Conservation (phyloP, 768 basidiomycete genomes). For the Suillus bovinus region DNA sequence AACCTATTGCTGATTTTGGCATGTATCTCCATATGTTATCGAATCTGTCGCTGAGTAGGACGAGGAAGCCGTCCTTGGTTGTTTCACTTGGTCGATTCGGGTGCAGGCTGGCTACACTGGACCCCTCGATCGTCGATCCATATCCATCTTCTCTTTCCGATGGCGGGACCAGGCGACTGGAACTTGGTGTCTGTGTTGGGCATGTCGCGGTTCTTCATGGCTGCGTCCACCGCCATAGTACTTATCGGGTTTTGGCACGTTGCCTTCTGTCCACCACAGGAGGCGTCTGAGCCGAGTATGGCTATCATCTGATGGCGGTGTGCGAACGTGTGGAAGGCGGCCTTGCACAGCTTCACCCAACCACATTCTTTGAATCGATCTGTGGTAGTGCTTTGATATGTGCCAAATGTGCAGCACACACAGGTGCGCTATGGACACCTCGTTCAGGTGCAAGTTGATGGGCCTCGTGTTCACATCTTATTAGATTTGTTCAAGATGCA, state of each 20-base stretch:
- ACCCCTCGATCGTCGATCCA: slow-evolving; percentile 4
- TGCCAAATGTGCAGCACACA: slow-evolving; percentile 1
- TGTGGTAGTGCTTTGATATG: background rate
- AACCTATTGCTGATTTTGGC: background rate
- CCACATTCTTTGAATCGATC: background rate
- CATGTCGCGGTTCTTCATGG: background rate
- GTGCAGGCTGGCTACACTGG: slow-evolving; percentile 1
- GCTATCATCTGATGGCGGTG: slow-evolving; percentile 2
- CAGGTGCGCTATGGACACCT: background rate
- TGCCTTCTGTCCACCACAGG: background rate
- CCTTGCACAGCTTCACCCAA: background rate
- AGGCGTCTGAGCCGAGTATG: background rate
- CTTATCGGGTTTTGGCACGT: background rate
- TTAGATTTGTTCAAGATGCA: background rate
- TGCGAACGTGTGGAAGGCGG: slow-evolving; percentile 1
- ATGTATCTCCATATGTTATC: too few species aligned
- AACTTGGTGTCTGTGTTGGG: background rate
- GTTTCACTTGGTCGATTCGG: background rate
- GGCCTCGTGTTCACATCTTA: background rate
- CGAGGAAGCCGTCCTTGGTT: background rate
- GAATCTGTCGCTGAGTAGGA: slow-evolving; percentile 2
- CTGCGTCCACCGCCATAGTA: slow-evolving; percentile 2
- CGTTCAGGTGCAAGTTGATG: too few species aligned
- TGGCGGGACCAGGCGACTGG: background rate
- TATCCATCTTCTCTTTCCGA: background rate